Base-by-base conservation (phyloP, 2,329 filamentous ascomycete genomes). In the Trichoderma asperellum region DNA sequence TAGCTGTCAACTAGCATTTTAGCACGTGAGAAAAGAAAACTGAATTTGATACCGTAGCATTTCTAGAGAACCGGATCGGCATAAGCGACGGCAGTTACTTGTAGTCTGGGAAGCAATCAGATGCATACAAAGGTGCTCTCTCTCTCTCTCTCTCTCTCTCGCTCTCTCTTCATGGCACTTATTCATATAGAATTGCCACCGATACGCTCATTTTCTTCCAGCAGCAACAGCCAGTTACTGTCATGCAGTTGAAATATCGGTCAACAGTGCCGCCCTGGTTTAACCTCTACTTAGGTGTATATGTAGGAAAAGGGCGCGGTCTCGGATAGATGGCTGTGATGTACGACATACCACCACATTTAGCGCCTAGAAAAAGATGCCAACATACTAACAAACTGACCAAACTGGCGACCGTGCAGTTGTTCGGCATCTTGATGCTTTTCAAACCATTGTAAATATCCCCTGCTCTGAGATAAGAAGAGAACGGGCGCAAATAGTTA, bases 1-100 rank as follows among this genome's bases (percentile, higher is more conserved):
- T 27, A 56, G 57, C 52, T 60, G 40, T 69, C 70, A 68, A 71
- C 56, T 49, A 32, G 55, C 35, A 16, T n/a, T 52, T 52, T 34
- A 32, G 70, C 43, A 55, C n/a, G 27, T 68, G 69, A 24, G 35
- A 18, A 35, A 52, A 24, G 35, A 18, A 35, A 52, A 35, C 47
- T 21, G 29, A 43, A 49, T 18, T n/a, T 34, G 35, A 55, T 62
- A 66, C 32, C 37, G 40, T 62, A 57, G 43, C 40, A 66, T 68
- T 37, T 14, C 56, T 52, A 35, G 43, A 55, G 21, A 43, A 18
- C 10, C 24, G 55, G 62, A 47, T 62, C 43, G 61, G 67, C 60
- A 49, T 69, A 18, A 62, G 29, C 32, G 55, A 63, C 27, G n/a
- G 43, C 37, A 52, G 32, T 8, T n/a, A 16, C n/a, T 37, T 70